Conservation (phyloP, 2,329 filamentous ascomycete species). For the Monosporascus sp. region DNA sequence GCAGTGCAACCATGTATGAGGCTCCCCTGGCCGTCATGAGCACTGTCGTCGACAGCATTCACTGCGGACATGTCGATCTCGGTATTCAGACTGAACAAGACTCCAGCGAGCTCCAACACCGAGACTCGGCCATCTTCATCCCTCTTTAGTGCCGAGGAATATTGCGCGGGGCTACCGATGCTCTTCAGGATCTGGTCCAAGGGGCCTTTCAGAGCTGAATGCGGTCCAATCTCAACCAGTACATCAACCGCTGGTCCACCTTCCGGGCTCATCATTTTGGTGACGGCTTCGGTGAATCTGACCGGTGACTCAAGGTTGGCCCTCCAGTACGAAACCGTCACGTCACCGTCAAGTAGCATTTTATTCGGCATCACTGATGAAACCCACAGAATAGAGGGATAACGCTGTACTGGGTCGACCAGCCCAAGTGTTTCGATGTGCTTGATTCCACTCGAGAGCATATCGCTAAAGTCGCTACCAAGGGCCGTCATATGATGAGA, state of each 20-base stretch:
- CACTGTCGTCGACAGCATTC: constrained; percentile 6
- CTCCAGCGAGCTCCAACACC: constrained; percentile 3
- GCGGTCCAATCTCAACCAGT: constrained; percentile 9
- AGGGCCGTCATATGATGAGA: constrained; percentile 19
- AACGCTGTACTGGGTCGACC: constrained; percentile 2
- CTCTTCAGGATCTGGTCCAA: constrained; percentile 5
- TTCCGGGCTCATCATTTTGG: not conserved
- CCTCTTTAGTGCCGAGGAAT: constrained; percentile 1
- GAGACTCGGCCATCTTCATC: not conserved
- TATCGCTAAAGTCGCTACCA: not conserved
- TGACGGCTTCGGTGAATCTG: constrained; percentile 5
- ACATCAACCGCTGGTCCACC: not conserved
- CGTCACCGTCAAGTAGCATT: too few relatives aligned
- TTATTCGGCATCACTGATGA: too few relatives aligned
- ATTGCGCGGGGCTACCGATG: not conserved
- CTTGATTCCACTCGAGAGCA: not conserved
- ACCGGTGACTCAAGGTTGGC: constrained; percentile 11
- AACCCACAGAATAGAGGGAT: too few relatives aligned
- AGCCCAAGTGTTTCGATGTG: not conserved
- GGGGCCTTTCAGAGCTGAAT: constrained; percentile 5
- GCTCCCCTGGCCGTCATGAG: not conserved
- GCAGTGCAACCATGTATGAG: constrained; percentile 4
- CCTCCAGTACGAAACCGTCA: too few relatives aligned
- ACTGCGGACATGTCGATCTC: constrained; percentile 3
- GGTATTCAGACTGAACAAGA: constrained; percentile 3